These are phyloP conservation scores for Akanthomyces uredinophilus DNA, from an alignment of 2,329 filamentous ascomycete species.

Conservation along the genomic window DNA sequence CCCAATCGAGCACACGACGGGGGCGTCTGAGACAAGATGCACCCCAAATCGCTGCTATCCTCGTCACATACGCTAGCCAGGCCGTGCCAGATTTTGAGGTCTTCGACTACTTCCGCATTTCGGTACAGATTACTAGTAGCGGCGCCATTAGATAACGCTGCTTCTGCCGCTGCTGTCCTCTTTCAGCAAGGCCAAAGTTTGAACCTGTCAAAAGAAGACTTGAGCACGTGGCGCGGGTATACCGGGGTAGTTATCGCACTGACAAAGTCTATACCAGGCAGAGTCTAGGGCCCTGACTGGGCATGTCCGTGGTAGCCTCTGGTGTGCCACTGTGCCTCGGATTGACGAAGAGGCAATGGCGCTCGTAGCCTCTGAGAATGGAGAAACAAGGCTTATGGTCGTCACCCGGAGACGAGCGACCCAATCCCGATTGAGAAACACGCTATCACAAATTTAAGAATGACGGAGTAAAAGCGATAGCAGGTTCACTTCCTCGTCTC, in stretches of 20 bases:
- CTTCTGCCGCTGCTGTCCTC: not conserved
- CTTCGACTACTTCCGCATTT: not conserved
- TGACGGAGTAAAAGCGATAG: no score
- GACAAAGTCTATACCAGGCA: not conserved
- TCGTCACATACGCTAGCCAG: not conserved
- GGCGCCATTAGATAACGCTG: not conserved
- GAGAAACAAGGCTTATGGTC: no score
- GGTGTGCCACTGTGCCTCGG: not conserved
- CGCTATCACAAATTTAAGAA: no score
- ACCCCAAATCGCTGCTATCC: not conserved
- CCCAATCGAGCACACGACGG: not conserved
- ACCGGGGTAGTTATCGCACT: not conserved
- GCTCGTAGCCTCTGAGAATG: no score
- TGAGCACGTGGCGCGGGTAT: not conserved
- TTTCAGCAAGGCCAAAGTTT: not conserved
- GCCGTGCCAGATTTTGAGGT: not conserved
- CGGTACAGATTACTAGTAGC: not conserved
- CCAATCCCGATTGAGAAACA: not conserved
- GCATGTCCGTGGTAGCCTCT: not conserved
- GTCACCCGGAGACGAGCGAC: not conserved
- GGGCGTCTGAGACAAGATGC: no score
- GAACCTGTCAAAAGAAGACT: not conserved
- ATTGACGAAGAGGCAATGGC: no score
- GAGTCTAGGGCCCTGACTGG: not conserved
- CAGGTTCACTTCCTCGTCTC: no score